phyloP scores from a whole-genome alignment of 345 rosid species.

The Angophora floribunda region DNA sequence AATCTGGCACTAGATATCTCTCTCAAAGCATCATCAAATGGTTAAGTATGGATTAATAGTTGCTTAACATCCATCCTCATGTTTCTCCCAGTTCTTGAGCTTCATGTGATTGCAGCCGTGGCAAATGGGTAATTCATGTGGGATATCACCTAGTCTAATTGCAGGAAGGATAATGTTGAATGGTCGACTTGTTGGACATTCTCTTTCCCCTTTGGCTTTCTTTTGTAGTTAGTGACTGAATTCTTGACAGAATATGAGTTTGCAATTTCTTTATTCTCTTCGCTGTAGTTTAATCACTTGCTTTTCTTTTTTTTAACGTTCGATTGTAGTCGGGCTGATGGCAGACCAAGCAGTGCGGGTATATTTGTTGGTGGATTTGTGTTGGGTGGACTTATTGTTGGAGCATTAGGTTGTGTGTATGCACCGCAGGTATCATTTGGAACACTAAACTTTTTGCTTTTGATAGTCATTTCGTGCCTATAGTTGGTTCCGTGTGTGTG shows the following conservation, averaged over 20 bases:
- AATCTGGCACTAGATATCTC: neutral
- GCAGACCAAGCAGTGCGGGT: conserved; percentile 15
- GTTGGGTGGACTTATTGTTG: conserved; percentile 35
- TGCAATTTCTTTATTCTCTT: neutral
- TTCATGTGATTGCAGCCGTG: neutral
- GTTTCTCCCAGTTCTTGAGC: neutral
- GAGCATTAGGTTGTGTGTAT: conserved; percentile 27
- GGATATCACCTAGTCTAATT: neutral
- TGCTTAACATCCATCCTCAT: neutral
- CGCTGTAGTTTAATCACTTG: neutral
- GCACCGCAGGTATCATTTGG: conserved; percentile 36
- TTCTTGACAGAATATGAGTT: neutral
- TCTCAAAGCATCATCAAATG: neutral
- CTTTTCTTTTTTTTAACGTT: neutral
- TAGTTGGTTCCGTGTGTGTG: too few species aligned
- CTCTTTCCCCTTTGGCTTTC: neutral
- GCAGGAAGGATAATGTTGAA: neutral
- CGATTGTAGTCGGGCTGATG: conserved; percentile 12
- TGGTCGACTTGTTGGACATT: neutral
- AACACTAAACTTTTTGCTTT: neutral
- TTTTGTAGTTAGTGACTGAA: neutral
- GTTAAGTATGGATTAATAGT: neutral
- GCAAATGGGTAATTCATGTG: neutral
- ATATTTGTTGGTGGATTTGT: conserved; percentile 38
- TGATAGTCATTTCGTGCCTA: neutral